Base-by-base conservation (phyloP, 441 rosid species). In the Theobroma grandiflorum region DNA sequence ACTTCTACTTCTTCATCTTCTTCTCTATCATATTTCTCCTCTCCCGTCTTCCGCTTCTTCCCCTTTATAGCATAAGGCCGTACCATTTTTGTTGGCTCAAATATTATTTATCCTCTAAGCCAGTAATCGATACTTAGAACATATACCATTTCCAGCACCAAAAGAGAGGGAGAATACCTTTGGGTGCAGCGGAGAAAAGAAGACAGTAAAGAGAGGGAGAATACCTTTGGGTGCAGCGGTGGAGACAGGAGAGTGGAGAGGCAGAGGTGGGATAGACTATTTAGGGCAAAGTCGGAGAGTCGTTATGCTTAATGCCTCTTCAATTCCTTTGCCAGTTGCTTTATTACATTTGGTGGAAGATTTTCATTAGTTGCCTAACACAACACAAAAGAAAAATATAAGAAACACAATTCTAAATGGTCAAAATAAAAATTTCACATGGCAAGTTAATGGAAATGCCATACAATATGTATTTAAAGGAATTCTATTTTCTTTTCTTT, bases 341-440 rank as follows among this genome's bases (percentile, higher is more conserved):
- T 97, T 85, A 95, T 82, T 42, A 97, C 99, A 81, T 97, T 95
- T 15, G 99, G 99, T 70, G 99, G 99, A 76, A 97, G 97, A 82
- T 97, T 97, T 89, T 97, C 99, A 47, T 97, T 95, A 76, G 98
- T 93, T 50, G 99, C 99, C 99, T 97, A 84, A 26, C 22, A 84
- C 50, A 79, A 67, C 68, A 79, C 8, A 72, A 76, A 22, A 63
- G 57, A 79, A 75, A 3, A 57, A 65, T 0, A 16, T 63, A 75
- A 75, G 35, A 43, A 43, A 11, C 1, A 18, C 14, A 2, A 6
- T 42, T 45, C 37, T 65, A 18, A 18, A 18, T 6, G 50, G 1
- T 66, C 26, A 40, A 66, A 59, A 66, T 10, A 61, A 61, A 26
- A 49, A 72, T 22, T 15, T 69, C 16, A 26, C 15, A 43, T 2